A percentile compares a stretch with the other conserved stretches of the same genome.
phyloP scores from a whole-genome alignment of 2,329 filamentous ascomycete species.

The Fusarium floridanum region DNA sequence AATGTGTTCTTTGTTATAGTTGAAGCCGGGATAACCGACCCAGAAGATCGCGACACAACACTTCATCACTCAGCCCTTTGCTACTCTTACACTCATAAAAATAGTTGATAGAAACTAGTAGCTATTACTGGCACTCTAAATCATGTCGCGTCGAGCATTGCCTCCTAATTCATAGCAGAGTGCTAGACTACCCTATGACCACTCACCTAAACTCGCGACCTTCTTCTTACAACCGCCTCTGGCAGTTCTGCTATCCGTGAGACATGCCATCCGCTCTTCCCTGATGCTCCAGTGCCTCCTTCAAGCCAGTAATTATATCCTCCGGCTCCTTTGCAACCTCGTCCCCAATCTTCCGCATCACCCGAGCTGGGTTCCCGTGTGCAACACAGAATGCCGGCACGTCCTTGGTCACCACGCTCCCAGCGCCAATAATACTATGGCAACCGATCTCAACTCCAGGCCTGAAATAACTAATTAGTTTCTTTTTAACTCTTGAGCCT shows the following conservation, averaged over 20 bases:
- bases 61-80: neutral
- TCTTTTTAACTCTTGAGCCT: neutral
- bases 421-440: slow-evolving; percentile 10
- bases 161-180: neutral
- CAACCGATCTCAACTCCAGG: slow-evolving; percentile 9
- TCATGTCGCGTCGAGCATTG: neutral
- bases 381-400: slow-evolving; percentile 3
- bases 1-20: no score
- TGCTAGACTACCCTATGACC: neutral
- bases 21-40: no score
- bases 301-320: neutral
- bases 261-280: neutral
- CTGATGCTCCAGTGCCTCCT: neutral
- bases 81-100: neutral
- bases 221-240: neutral
- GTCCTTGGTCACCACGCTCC: slow-evolving; percentile 11
- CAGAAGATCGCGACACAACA: neutral
- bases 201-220: neutral
- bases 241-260: neutral
- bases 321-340: neutral
- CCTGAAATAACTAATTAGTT: neutral
- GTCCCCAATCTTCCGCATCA: neutral
- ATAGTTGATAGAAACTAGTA: neutral
- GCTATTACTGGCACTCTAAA: neutral
- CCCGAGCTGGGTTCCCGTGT: slow-evolving; percentile 2